Conservation (phyloP, 208 protist species). For the Leishmania turanica region DNA sequence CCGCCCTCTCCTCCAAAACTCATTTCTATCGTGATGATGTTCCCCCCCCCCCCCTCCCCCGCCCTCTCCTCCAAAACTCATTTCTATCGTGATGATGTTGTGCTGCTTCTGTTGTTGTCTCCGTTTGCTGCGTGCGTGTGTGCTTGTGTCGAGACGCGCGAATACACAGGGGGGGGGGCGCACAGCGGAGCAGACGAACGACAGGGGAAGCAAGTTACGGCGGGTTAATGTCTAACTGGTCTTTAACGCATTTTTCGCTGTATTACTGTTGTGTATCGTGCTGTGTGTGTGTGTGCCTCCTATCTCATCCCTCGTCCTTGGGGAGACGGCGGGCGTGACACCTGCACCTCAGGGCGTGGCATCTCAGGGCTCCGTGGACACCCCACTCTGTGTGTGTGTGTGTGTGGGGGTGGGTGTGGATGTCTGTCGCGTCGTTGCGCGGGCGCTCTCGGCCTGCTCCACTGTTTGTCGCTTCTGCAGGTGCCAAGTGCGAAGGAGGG, state of each 20-base stretch:
- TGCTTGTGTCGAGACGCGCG: too few species aligned
- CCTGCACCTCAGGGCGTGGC: too few species aligned
- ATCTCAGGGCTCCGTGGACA: too few species aligned
- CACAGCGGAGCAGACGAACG: not conserved
- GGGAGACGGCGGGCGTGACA: too few species aligned
- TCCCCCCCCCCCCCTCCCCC: not conserved
- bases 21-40: too few species aligned
- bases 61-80: not conserved
- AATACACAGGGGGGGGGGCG: not conserved
- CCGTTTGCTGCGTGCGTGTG: not conserved
- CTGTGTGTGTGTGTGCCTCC: not conserved
- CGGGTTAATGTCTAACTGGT: not conserved
- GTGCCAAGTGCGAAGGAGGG: not conserved
- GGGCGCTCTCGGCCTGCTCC: not conserved
- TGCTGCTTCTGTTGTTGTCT: not conserved
- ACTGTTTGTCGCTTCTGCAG: not conserved
- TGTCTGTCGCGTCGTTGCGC: not conserved
- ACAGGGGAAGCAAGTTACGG: not conserved
- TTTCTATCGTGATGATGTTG: not conserved
- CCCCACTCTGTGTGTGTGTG: too few species aligned
- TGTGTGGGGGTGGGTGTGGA: not conserved
- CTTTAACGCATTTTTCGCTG: not conserved
- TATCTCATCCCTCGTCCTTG: too few species aligned
- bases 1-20: not conserved
- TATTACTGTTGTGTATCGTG: not conserved